A percentile compares a stretch with the other conserved stretches of the same genome.
phyloP scores from a whole-genome alignment of 73 alveolate genomes.

The Durusdinium trenchii region DNA sequence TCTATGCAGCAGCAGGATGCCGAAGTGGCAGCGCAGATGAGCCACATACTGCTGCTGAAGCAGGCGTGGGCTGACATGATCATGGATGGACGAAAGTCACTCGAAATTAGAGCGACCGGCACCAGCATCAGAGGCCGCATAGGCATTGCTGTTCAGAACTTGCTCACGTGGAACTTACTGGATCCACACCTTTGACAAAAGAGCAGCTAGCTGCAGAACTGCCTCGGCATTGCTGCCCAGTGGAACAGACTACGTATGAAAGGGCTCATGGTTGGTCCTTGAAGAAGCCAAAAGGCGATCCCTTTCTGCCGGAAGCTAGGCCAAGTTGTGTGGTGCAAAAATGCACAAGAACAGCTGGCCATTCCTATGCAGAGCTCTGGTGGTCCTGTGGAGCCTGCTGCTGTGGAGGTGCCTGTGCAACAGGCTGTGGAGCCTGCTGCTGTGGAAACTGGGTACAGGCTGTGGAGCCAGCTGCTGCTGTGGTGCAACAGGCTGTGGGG shows the following conservation, averaged over 20 bases:
- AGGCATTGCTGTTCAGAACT: not conserved
- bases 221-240: not conserved
- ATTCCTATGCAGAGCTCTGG: too few species aligned
- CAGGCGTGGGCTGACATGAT: not conserved
- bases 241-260: not conserved
- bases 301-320: not conserved
- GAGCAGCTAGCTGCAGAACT: not conserved
- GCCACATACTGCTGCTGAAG: not conserved
- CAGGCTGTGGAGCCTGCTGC: not conserved
- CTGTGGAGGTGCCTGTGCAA: not conserved
- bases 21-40: too few species aligned
- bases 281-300: not conserved
- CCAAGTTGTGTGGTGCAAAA: not conserved
- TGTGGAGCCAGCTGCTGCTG: too few species aligned
- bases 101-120: not conserved
- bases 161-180: not conserved
- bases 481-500: not conserved
- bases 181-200: not conserved
- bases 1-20: too few species aligned
- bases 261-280: not conserved
- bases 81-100: not conserved
- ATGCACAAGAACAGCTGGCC: too few species aligned
- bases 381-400: too few species aligned
- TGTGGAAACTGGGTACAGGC: not conserved
- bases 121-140: not conserved